Conservation (phyloP, 768 basidiomycete genomes). For the Rhizopogon vulgaris region DNA sequence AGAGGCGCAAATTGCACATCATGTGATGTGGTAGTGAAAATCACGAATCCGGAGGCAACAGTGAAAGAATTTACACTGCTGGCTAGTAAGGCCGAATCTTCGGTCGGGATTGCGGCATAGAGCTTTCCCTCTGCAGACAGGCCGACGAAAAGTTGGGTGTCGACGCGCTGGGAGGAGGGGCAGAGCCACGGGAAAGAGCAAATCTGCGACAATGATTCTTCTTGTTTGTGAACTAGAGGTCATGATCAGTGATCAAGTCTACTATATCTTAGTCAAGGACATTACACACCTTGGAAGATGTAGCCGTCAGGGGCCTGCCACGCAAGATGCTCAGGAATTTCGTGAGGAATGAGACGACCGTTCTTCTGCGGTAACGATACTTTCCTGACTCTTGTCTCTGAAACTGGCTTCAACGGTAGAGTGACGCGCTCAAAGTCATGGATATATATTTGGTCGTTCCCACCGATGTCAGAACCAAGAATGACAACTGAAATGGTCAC, state of each 20-base stretch:
- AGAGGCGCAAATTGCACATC: conserved; percentile 72
- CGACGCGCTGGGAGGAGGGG: conserved; percentile 32
- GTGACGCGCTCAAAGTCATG: conserved; percentile 7
- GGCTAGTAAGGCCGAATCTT: conserved; percentile 32
- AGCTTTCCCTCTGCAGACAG: conserved; percentile 63
- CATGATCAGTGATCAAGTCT: conserved; percentile 3
- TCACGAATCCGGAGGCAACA: conserved; percentile 66
- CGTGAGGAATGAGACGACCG: conserved; percentile 39
- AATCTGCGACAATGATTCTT: conserved; percentile 13
- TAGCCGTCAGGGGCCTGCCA: conserved; percentile 46
- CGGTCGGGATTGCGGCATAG: conserved; percentile 35
- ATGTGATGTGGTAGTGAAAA: conserved; percentile 82
- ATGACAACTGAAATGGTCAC: conserved; percentile 22
- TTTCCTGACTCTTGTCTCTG: background rate
- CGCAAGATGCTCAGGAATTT: conserved; percentile 13
- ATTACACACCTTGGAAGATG: conserved; percentile 37
- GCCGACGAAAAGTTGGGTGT: conserved; percentile 46
- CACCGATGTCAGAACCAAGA: conserved; percentile 33
- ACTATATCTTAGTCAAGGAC: background rate
- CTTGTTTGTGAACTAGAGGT: conserved; percentile 7
- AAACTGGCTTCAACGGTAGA: background rate
- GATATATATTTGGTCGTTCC: conserved; percentile 29
- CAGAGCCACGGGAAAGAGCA: conserved; percentile 58
- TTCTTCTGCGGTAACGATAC: conserved; percentile 31
- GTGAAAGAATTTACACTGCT: conserved; percentile 68